These are phyloP conservation scores for Paraglomus occultum DNA, from an alignment of 192 early-diverging fungal genomes.

Conservation along the genomic window DNA sequence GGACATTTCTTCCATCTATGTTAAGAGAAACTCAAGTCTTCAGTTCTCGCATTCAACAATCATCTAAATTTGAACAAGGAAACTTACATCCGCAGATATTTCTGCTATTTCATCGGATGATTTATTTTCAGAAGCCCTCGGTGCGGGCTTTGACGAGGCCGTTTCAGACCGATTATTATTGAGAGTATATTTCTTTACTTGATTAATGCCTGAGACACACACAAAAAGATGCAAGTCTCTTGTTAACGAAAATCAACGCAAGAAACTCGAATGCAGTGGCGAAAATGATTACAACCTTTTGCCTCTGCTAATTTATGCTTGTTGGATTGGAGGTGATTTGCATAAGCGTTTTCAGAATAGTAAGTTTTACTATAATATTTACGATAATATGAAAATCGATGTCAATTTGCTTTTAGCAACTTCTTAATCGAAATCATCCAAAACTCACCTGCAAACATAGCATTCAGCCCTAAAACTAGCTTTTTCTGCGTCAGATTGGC, in stretches of 20 bases:
- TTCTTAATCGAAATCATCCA: constrained; percentile 30
- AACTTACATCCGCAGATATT: neutral
- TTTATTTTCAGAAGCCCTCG: too few species aligned
- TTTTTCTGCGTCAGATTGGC: constrained; percentile 41
- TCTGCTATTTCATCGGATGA: constrained; percentile 3
- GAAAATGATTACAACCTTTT: constrained; percentile 25
- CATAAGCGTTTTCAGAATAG: constrained; percentile 78
- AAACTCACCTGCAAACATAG: constrained; percentile 27
- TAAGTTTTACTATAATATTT: constrained; percentile 64
- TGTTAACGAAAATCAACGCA: neutral
- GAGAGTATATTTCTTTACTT: too few species aligned
- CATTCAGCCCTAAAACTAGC: constrained; percentile 46
- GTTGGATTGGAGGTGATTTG: constrained; percentile 89
- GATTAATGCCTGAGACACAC: constrained; percentile 1
- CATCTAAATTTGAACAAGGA: too few species aligned
- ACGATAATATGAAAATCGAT: constrained; percentile 14
- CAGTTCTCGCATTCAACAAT: too few species aligned
- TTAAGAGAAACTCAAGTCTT: neutral
- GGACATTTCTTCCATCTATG: constrained; percentile 29
- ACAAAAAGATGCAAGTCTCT: neutral
- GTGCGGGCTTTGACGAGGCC: too few species aligned
- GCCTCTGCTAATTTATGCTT: constrained; percentile 87
- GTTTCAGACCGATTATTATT: too few species aligned
- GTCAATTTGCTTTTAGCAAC: constrained; percentile 37
- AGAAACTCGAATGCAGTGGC: too few species aligned